A percentile compares a stretch with the other conserved stretches of the same genome.
Evolutionary conservation across 495 filamentous ascomycete species (phyloP).

Genomic region (Letharia lupina): DNA sequence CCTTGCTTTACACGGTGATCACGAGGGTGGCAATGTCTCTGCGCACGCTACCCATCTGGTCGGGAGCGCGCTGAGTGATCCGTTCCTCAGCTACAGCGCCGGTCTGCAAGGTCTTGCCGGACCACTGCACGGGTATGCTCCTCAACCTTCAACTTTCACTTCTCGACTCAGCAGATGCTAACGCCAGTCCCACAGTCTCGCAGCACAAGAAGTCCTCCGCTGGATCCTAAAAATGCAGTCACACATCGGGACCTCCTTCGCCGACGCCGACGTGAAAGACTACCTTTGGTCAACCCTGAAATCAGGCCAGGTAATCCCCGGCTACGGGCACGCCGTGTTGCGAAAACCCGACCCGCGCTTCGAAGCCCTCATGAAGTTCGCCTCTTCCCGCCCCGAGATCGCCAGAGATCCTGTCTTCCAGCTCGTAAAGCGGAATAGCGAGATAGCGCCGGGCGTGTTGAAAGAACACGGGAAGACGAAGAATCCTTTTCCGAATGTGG

Average conservation of each 20-base stretch:
- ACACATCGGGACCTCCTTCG: slow-evolving; percentile 67
- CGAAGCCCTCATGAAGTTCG: slow-evolving; percentile 94
- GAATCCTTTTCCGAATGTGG: slow-evolving; percentile 96
- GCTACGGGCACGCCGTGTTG: slow-evolving; percentile 96
- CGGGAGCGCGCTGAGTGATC: slow-evolving; percentile 89
- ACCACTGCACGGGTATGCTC: slow-evolving; percentile 71
- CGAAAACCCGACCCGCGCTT: slow-evolving; percentile 96
- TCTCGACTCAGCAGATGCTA: neutral
- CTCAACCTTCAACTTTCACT: neutral
- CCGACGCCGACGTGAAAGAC: slow-evolving; percentile 65
- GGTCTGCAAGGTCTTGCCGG: slow-evolving; percentile 93
- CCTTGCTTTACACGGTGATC: slow-evolving; percentile 92
- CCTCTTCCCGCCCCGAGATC: slow-evolving; percentile 73
- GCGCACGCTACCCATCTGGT: slow-evolving; percentile 97
- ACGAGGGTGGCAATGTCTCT: slow-evolving; percentile 96
- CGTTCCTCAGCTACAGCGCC: slow-evolving; percentile 91
- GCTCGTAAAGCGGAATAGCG: slow-evolving; percentile 78
- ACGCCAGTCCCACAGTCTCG: slow-evolving; percentile 44
- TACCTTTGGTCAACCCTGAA: slow-evolving; percentile 93
- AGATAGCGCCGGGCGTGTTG: slow-evolving; percentile 76
- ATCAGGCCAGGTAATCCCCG: slow-evolving; percentile 88
- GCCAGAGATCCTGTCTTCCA: slow-evolving; percentile 82
- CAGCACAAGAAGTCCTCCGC: slow-evolving; percentile 92
- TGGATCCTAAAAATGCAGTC: slow-evolving; percentile 95
- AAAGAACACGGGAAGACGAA: slow-evolving; percentile 97